A percentile compares a stretch with the other conserved stretches of the same genome.
phyloP scores from a whole-genome alignment of 805 yeast species.

The Teunomyces stri region DNA sequence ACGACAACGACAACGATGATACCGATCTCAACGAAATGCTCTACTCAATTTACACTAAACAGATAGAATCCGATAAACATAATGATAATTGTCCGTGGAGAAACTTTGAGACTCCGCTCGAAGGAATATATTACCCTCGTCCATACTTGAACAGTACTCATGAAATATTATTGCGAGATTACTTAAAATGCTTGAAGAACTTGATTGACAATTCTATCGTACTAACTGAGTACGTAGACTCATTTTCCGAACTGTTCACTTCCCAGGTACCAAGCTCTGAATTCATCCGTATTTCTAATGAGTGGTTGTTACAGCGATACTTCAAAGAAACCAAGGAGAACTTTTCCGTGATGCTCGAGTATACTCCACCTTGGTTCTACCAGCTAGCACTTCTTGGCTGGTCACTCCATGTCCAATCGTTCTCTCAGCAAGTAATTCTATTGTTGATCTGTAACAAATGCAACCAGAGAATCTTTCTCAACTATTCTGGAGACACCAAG shows the following conservation, averaged over 20 bases:
- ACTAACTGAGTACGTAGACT: slow-evolving; percentile 11
- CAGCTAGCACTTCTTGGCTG: slow-evolving; percentile 38
- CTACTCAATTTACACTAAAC: slow-evolving; percentile 20
- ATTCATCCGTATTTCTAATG: slow-evolving; percentile 26
- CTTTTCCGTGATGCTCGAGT: slow-evolving; percentile 18
- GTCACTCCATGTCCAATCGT: slow-evolving; percentile 32
- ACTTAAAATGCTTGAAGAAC: slow-evolving; percentile 25
- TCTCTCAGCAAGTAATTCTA: slow-evolving; percentile 23
- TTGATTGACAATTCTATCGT: slow-evolving; percentile 24
- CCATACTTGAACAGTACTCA: slow-evolving; percentile 31
- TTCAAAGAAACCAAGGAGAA: slow-evolving; percentile 38
- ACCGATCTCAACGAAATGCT: slow-evolving; percentile 37
- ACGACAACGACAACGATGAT: slow-evolving; percentile 59
- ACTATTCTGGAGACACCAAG: slow-evolving; percentile 10
- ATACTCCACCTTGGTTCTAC: slow-evolving; percentile 33
- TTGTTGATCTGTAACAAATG: slow-evolving; percentile 37
- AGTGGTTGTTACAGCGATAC: slow-evolving; percentile 30
- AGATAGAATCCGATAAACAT: slow-evolving; percentile 27
- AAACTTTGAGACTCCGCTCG: slow-evolving; percentile 30
- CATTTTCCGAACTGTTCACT: slow-evolving; percentile 6
- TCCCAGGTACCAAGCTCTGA: slow-evolving; percentile 2
- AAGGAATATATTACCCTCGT: slow-evolving; percentile 32
- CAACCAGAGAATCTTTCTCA: slow-evolving; percentile 32
- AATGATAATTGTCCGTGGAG: slow-evolving; percentile 36
- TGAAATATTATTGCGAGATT: slow-evolving; percentile 25